phyloP scores from a whole-genome alignment of 768 basidiomycete genomes.

The Rhodotorula babjevae region DNA sequence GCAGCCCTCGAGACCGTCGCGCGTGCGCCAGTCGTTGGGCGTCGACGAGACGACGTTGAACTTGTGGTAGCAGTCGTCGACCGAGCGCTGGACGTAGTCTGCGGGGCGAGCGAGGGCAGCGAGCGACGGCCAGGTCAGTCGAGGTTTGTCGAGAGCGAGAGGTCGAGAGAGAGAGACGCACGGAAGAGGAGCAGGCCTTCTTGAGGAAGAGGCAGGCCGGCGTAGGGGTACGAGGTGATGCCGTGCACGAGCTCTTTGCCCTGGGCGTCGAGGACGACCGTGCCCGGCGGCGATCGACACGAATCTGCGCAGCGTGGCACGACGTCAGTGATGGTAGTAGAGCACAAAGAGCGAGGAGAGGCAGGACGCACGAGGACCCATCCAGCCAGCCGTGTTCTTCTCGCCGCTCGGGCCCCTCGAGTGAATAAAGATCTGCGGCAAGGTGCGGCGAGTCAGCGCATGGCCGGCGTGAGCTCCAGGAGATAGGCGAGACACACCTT shows the following conservation, averaged over 20 bases:
- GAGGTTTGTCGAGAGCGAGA: background rate
- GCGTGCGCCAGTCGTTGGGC: constrained; percentile 29
- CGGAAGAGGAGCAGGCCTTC: constrained; percentile 24
- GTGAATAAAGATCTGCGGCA: constrained; percentile 26
- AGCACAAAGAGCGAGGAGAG: background rate
- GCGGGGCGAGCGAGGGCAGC: background rate
- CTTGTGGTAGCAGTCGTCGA: constrained; percentile 25
- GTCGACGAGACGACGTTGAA: constrained; percentile 25
- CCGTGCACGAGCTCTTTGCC: background rate
- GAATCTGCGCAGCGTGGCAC: constrained; percentile 8
- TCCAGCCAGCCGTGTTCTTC: constrained; percentile 3
- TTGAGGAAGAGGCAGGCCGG: constrained; percentile 18
- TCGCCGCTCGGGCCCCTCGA: background rate
- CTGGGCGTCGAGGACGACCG: constrained; percentile 13
- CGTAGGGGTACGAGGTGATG: constrained; percentile 13
- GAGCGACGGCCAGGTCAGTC: background rate
- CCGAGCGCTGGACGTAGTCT: constrained; percentile 33
- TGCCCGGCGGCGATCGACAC: constrained; percentile 19
- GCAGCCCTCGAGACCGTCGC: constrained; percentile 34
- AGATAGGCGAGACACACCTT: constrained; percentile 1
- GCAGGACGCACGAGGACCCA: constrained; percentile 26
- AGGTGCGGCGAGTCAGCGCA: background rate
- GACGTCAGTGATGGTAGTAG: too few relatives aligned
- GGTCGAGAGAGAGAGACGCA: background rate
- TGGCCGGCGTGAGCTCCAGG: background rate